Conservation (phyloP, 73 alveolate species). For the Paraurostyla sp. region DNA sequence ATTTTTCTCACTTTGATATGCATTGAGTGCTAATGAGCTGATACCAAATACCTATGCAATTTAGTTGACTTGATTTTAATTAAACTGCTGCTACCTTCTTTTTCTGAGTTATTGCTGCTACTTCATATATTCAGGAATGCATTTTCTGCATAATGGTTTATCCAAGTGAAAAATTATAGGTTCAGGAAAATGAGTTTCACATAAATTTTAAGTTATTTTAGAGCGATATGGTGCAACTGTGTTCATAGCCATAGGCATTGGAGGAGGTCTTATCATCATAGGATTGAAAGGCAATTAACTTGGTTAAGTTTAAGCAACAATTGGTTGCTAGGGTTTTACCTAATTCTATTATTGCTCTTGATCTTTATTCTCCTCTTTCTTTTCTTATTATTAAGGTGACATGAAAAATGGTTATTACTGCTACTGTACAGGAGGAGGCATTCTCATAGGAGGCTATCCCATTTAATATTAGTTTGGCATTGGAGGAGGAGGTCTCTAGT, state of each 20-base stretch:
- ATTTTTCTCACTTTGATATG: conserved; percentile 20
- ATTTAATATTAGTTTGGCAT: no score
- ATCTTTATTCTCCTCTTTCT: no score
- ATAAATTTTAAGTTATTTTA: conserved; percentile 2
- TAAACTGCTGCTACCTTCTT: neutral
- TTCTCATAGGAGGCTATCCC: no score
- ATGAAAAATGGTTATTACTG: no score
- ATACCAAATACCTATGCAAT: conserved; percentile 15
- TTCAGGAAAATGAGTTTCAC: conserved; percentile 46
- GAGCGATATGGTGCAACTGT: neutral
- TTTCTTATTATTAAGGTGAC: no score
- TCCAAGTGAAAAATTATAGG: neutral
- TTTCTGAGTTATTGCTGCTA: neutral
- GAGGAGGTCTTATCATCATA: neutral
- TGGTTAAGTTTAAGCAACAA: no score
- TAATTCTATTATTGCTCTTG: no score
- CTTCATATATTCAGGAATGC: conserved; percentile 41
- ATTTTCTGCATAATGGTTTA: conserved; percentile 17
- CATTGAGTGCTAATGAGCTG: neutral
- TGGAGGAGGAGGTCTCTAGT: no score
- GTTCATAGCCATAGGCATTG: neutral
- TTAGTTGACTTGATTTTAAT: neutral
- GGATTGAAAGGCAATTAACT: neutral
- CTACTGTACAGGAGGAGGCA: no score
- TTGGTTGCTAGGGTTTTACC: no score